Conservation (phyloP, 768 basidiomycete species). For the Filobasidium wieringae region DNA sequence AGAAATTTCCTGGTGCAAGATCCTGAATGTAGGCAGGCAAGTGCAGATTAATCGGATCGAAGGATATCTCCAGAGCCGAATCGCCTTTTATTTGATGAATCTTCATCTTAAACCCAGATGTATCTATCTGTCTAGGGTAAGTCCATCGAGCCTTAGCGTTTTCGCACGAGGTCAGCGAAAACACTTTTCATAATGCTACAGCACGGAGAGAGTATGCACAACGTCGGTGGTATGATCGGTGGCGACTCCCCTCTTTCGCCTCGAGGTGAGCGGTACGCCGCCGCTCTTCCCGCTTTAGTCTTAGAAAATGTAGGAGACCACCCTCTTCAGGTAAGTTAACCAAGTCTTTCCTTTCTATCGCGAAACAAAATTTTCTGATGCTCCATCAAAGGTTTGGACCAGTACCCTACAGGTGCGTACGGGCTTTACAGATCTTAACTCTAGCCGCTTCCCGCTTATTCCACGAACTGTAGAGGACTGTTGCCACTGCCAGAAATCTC, state of each 20-base stretch:
- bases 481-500: slow-evolving; percentile 71
- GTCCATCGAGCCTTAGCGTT: slow-evolving; percentile 25
- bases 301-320: slow-evolving; percentile 82
- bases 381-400: slow-evolving; percentile 70
- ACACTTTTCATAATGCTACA: slow-evolving; percentile 32
- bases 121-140: slow-evolving; percentile 88
- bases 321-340: slow-evolving; percentile 57
- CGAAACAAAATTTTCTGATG: not conserved
- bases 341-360: not conserved
- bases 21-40: slow-evolving; percentile 83
- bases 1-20: slow-evolving; percentile 76
- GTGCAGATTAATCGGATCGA: slow-evolving; percentile 72
- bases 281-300: slow-evolving; percentile 73
- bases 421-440: no score
- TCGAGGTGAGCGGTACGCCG: slow-evolving; percentile 72
- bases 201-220: slow-evolving; percentile 98
- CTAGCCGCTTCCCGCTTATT: not conserved
- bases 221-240: slow-evolving; percentile 91
- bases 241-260: slow-evolving; percentile 85
- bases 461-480: slow-evolving; percentile 52
- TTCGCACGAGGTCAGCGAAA: not conserved
- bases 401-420: slow-evolving; percentile 61
- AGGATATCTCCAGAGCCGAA: slow-evolving; percentile 90
- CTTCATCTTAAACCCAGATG: slow-evolving; percentile 89
- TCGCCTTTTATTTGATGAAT: slow-evolving; percentile 98